Conservation (phyloP, 1,139 yeast genomes). For the Yamadazyma pseudoaaseri region DNA sequence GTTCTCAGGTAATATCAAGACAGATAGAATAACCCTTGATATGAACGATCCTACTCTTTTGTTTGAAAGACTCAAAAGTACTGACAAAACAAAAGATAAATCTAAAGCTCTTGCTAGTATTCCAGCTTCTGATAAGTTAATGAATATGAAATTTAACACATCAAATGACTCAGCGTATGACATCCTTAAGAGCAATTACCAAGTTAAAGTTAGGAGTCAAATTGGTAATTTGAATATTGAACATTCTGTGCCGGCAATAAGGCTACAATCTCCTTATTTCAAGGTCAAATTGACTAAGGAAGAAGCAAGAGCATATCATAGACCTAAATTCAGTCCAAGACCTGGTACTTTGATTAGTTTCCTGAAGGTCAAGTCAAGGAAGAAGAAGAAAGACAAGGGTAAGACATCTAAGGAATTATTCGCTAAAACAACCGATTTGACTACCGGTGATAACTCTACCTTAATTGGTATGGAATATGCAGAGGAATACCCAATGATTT, state of each 20-base stretch:
- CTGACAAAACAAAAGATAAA: constrained; percentile 20
- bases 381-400: constrained; percentile 87
- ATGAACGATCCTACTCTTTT: constrained; percentile 84
- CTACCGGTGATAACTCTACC: constrained; percentile 76
- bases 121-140: constrained; percentile 49
- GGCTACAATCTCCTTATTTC: constrained; percentile 89
- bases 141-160: constrained; percentile 65
- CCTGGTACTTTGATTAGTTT: constrained; percentile 79
- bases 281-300: constrained; percentile 71
- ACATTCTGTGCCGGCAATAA: constrained; percentile 83
- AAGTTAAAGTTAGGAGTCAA: constrained; percentile 88
- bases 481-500: constrained; percentile 81
- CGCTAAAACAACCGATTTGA: constrained; percentile 67
- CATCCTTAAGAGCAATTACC: constrained; percentile 77
- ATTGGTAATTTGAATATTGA: constrained; percentile 90
- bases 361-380: constrained; percentile 73
- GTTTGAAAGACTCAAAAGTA: constrained; percentile 46
- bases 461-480: constrained; percentile 83
- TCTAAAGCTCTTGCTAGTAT: constrained; percentile 32
- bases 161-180: constrained; percentile 91
- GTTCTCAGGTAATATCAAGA: constrained; percentile 65
- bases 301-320: constrained; percentile 77
- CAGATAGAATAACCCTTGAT: constrained; percentile 56
- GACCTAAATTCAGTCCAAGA: constrained; percentile 71
- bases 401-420: constrained; percentile 76